Conservation (phyloP, 2,329 filamentous ascomycete species). For the Neurospora crassa region DNA sequence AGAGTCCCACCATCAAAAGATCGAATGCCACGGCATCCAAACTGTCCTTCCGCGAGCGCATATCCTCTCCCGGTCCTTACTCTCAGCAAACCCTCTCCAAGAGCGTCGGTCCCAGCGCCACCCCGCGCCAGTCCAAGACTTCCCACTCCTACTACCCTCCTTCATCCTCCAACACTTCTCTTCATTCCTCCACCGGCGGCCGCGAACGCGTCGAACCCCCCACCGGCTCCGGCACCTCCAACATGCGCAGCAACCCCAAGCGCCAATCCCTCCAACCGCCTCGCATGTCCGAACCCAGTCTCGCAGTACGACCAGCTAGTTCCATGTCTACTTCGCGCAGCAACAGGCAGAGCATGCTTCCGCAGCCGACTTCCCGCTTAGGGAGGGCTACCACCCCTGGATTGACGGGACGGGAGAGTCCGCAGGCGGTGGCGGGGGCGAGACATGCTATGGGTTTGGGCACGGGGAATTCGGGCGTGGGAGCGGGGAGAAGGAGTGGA, state of each 20-base stretch:
- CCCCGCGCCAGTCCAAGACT: not conserved
- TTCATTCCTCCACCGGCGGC: not conserved
- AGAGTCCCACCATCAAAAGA: constrained; percentile 34
- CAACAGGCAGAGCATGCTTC: constrained; percentile 40
- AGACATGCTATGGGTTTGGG: constrained; percentile 34
- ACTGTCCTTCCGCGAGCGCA: constrained; percentile 43
- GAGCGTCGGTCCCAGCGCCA: not conserved
- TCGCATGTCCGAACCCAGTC: constrained; percentile 23
- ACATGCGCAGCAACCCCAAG: constrained; percentile 33
- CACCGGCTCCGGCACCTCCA: constrained; percentile 33
- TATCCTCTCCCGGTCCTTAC: constrained; percentile 40
- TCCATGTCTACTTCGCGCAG: constrained; percentile 37
- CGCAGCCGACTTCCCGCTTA: constrained; percentile 31
- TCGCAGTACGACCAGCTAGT: constrained; percentile 40
- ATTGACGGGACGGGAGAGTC: constrained; percentile 36
- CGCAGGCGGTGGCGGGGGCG: constrained; percentile 36
- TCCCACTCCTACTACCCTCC: not conserved
- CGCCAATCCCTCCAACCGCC: constrained; percentile 45
- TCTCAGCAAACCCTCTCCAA: constrained; percentile 34
- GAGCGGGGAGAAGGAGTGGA: not conserved
- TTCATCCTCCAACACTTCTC: not conserved
- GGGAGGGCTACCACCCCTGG: constrained; percentile 13
- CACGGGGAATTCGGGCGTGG: not conserved
- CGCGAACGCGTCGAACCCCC: constrained; percentile 25
- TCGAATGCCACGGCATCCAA: constrained; percentile 23